Base-by-base conservation (phyloP, 192 early-diverging fungal genomes). In the Podila clonocystis region DNA sequence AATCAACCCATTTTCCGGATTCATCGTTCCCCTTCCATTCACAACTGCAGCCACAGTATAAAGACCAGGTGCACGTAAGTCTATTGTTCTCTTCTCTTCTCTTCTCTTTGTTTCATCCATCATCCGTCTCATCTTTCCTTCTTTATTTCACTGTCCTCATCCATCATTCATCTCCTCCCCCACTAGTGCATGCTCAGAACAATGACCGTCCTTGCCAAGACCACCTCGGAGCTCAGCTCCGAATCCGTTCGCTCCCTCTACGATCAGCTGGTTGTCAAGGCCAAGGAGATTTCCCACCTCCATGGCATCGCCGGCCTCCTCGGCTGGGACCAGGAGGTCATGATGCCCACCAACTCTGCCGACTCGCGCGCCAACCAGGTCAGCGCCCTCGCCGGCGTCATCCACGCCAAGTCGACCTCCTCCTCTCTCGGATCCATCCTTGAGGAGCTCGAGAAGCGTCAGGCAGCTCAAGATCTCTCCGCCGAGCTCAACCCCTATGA, bases 331-430 rank as follows among this genome's bases (percentile, higher is more conserved):
- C 83, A 84, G 50, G 73, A 82, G 45, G 83, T 82, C 65, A 75
- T 84, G 73, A 75, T 85, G 83, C 80, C 83, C n/a, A 33, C 73
- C 50, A 80, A 80, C 49, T 62, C 76, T 62, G 83, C 57, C 49
- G 74, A 30, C 15, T n/a, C 49, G 45, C 69, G 73, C 20, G 66
- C 73, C n/a, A 48, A 72, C n/a, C 62, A 79, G 76, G 3, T 72
- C 26, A 79, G 76, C 45, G 61, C 49, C 2, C 57, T 79, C 33
- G 76, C 83, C 11, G 83, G 83, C 28, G 34, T 84, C 26, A 41
- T 63, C 49, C 72, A 84, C 34, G 83, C 71, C 19, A 41, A 55
- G 11, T 29, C 50, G 15, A 74, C 80, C n/a, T 74, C 75, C 9
- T 67, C 77, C 24, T 31, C 50, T 31, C 36, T 84, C 24, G 83